Base-by-base conservation (phyloP, 331 rosid genomes). In the Acacia concinna region DNA sequence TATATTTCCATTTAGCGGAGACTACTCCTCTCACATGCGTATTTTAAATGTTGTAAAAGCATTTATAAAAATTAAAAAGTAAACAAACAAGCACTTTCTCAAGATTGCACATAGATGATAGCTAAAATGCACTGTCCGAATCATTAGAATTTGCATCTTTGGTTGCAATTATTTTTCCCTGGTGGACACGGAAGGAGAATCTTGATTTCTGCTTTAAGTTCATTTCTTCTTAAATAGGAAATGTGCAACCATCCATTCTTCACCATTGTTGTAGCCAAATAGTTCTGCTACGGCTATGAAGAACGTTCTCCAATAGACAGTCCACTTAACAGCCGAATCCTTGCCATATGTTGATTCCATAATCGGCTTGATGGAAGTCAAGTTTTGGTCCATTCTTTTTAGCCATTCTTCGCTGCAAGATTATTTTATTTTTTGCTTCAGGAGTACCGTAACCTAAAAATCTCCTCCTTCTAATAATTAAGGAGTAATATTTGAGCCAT, bases 321-420 rank as follows among this genome's bases (percentile, higher is more conserved):
- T 95, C 97, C 99, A 95, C 77, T 87, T 95, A 71, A 84, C 89
- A 49, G 98, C 98, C 5, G 93, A 87, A 43, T 90, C 91, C 84
- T 87, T 92, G 59, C 98, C 97, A 21, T 94, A 95, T 32, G 94
- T 95, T 51, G 97, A 84, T 78, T 89, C 90, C 96, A 95, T 95
- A 10, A 91, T 88, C 47, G 96, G 93, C 86, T 86, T 90, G 83
- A 93, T 85, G 52, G 82, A 46, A 56, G 68, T 52, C 77, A 31
- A 34, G 37, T 78, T 88, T 77, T 82, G 11, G 83, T 95, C 97
- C 97, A 95, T 90, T 85, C 97, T 92, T 77, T 91, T 95, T 12
- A 91, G 97, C 97, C 98, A 95, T 82, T 95, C 98, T 83, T 95
- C 97, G 84, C 97, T 95, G 94, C 85, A 84, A 75, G 14, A 78